Base-by-base conservation (phyloP, 352 stramenopile species). In the Pythium dissotocum region DNA sequence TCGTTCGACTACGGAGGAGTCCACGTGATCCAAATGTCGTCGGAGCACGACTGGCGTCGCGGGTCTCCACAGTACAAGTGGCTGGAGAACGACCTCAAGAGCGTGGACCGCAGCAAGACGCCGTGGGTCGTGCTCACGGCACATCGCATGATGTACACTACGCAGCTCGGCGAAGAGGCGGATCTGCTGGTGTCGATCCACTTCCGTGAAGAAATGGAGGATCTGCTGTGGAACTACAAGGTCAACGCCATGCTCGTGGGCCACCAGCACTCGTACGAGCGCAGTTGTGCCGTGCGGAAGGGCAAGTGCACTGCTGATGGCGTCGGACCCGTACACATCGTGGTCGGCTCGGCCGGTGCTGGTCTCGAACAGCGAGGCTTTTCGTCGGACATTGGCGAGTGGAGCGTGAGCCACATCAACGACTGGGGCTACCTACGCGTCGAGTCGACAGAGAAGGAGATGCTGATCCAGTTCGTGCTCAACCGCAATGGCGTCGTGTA, bases 51-150 rank as follows among this genome's bases (percentile, higher is more conserved):
- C 76, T 88, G 96, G 73, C 81, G 79, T 2, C 72, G 70, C 30
- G 92, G 90, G 26, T 97, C 90, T 4, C 71, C 71, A 40, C 95
- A 98, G 73, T 95, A 97, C 68, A 71, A 80, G 48, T 98, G 91
- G 87, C 67, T 98, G 26, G 79, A 97, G 59, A 70, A 77, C 9
- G 90, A 98, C 66, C 75, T 98, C 46, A 74, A 80, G 58, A 66
- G 32, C 40, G 82, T 98, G 7, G 85, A 98, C 72, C 79, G 95
- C 46, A 78, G 55, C 1, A 71, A 88, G 58, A 98, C 89, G 18
- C 95, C 95, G 14, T 98, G 94, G 94, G 59, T 98, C 30, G 79
- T 98, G 42, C 65, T 98, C 44, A 97, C 95, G 64, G 76, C 87
- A 9, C 93, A 98, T 69, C 79, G 93, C 28, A 96, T 97, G 71